phyloP scores from a whole-genome alignment of 192 early-diverging fungal genomes.

The Backusella luteola region DNA sequence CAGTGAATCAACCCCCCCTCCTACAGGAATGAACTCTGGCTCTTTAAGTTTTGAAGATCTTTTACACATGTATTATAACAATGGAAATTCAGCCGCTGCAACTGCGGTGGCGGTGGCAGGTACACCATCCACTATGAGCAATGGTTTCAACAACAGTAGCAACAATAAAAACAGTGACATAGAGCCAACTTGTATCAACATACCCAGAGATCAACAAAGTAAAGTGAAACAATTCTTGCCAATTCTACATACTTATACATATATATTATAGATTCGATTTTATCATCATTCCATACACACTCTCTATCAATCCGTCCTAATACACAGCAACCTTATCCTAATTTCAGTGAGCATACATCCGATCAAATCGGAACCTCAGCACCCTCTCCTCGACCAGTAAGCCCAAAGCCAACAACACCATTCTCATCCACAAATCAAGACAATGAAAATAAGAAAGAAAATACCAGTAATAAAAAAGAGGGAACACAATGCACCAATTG shows the following conservation, averaged over 20 bases:
- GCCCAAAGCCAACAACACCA: neutral
- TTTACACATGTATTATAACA: slow-evolving; percentile 18
- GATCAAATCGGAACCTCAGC: neutral
- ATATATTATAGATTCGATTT: neutral
- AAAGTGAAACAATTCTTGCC: neutral
- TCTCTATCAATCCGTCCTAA: neutral
- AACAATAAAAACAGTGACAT: neutral
- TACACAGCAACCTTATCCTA: neutral
- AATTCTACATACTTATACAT: too few relatives aligned
- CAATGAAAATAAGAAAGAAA: neutral
- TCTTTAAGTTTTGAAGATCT: slow-evolving; percentile 26
- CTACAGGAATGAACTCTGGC: slow-evolving; percentile 5
- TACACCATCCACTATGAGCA: neutral
- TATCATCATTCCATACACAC: neutral
- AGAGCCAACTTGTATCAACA: neutral
- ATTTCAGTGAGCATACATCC: neutral
- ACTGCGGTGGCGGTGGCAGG: neutral
- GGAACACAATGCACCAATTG: slow-evolving; percentile 74
- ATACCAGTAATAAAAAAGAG: neutral
- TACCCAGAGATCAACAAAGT: neutral
- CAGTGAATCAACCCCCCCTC: slow-evolving; percentile 6
- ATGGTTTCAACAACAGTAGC: neutral
- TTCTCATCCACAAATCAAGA: neutral
- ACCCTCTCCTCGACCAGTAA: neutral
- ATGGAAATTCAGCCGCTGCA: slow-evolving; percentile 4